A percentile compares a stretch with the other conserved stretches of the same genome.
Conservation (phyloP, 2,329 filamentous ascomycete species). For the Monilinia fructigena region DNA sequence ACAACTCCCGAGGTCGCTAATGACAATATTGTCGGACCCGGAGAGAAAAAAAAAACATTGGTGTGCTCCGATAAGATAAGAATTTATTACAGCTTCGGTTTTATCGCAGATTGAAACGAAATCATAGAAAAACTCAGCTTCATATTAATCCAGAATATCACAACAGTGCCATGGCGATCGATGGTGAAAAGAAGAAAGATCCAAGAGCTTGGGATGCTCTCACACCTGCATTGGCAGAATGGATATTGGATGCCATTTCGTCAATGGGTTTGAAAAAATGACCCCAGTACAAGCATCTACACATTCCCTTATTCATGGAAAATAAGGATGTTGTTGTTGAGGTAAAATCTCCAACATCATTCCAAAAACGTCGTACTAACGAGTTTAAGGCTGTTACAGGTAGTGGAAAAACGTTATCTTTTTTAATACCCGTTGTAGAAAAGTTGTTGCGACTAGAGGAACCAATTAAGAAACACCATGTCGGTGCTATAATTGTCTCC, state of each 20-base stretch:
- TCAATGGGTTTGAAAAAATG: slow-evolving; percentile 82
- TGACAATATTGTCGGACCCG: not conserved
- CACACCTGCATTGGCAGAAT: slow-evolving; percentile 71
- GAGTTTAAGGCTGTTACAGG: slow-evolving; percentile 73
- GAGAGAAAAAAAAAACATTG: slow-evolving; percentile 4
- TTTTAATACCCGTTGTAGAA: slow-evolving; percentile 79
- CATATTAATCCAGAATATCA: not conserved
- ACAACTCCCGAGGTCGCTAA: no score
- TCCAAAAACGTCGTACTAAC: slow-evolving; percentile 22
- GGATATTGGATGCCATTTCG: slow-evolving; percentile 80
- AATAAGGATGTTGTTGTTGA: slow-evolving; percentile 94
- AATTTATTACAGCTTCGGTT: slow-evolving; percentile 6
- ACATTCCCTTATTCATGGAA: slow-evolving; percentile 80
- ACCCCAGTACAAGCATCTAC: slow-evolving; percentile 94
- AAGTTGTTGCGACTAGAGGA: slow-evolving; percentile 77
- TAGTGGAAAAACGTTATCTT: slow-evolving; percentile 86
- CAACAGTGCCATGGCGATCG: slow-evolving; percentile 14
- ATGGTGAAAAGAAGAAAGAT: slow-evolving; percentile 45
- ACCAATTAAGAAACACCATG: slow-evolving; percentile 82
- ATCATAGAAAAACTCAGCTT: slow-evolving; percentile 2
- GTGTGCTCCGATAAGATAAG: slow-evolving; percentile 21
- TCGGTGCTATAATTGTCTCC: slow-evolving; percentile 87
- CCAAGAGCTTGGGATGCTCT: slow-evolving; percentile 64
- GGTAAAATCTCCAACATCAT: slow-evolving; percentile 43
- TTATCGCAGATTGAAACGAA: not conserved